Evolutionary conservation across 345 rosid genomes (phyloP).

Genomic region (Populus deltoides): DNA sequence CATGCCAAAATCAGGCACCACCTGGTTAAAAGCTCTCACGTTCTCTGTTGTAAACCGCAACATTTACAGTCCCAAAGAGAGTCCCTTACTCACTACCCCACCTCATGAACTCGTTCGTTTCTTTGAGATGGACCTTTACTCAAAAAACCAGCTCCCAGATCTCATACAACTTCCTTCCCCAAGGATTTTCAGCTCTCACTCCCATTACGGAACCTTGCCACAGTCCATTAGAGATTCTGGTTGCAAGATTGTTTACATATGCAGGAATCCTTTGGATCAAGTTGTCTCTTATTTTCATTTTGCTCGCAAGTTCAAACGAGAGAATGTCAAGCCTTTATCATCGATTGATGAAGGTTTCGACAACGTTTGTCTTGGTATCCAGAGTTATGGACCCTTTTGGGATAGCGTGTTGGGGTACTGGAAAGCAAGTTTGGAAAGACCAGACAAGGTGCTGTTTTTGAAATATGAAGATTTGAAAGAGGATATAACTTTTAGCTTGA

Average conservation of each 20-base stretch:
- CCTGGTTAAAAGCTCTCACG: constrained; percentile 40
- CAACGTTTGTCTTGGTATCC: constrained; percentile 19
- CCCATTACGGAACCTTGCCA: no score
- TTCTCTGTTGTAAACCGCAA: constrained; percentile 31
- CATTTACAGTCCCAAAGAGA: not conserved
- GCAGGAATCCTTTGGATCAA: constrained; percentile 26
- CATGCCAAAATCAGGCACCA: constrained; percentile 46
- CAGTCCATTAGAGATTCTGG: not conserved
- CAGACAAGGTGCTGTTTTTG: constrained; percentile 27
- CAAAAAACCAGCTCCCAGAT: not conserved
- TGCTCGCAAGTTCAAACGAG: constrained; percentile 17
- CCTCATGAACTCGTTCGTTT: constrained; percentile 45
- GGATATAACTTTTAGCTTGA: constrained; percentile 17
- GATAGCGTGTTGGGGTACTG: constrained; percentile 35
- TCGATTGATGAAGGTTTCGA: constrained; percentile 34
- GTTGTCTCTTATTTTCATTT: not conserved
- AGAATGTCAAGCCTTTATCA: not conserved
- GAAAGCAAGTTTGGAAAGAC: constrained; percentile 27
- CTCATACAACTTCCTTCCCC: constrained; percentile 18
- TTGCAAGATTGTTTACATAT: constrained; percentile 22
- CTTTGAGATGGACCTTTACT: constrained; percentile 27
- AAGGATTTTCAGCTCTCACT: not conserved
- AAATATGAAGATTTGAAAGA: constrained; percentile 39
- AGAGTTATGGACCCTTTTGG: constrained; percentile 39
- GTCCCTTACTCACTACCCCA: constrained; percentile 31